Evolutionary conservation across 352 stramenopile genomes (phyloP).

Genomic region (Phytophthora brassicae): DNA sequence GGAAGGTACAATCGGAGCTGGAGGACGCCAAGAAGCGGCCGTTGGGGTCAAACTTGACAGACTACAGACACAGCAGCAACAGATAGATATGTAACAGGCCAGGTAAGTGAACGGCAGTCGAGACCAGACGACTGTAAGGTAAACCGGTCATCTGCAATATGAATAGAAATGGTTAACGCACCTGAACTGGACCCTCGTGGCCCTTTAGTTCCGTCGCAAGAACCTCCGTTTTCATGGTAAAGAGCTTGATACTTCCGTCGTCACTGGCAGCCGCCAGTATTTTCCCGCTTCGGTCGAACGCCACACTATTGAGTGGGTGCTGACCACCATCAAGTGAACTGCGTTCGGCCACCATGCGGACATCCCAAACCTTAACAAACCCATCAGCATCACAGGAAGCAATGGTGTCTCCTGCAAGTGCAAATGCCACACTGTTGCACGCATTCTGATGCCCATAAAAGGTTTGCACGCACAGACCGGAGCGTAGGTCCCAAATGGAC

Average conservation of each 20-base stretch:
- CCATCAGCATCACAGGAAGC: conserved; percentile 93
- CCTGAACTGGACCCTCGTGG: conserved; percentile 94
- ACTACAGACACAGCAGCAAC: conserved; percentile 44
- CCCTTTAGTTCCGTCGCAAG: conserved; percentile 80
- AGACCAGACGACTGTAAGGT: conserved; percentile 14
- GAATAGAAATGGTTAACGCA: conserved; percentile 41
- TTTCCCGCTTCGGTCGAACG: conserved; percentile 89
- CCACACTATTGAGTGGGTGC: conserved; percentile 90
- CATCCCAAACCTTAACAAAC: conserved; percentile 95
- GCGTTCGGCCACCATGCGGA: conserved; percentile 93
- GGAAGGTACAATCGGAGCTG: conserved; percentile 93
- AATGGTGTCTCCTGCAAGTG: conserved; percentile 87
- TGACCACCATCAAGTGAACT: conserved; percentile 83
- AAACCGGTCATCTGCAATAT: conserved; percentile 16
- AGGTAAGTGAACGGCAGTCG: conserved; percentile 4
- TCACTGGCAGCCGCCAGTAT: conserved; percentile 87
- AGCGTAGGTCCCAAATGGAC: conserved; percentile 94
- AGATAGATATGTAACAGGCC: conserved; percentile 28
- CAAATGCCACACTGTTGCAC: conserved; percentile 90
- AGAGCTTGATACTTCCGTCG: conserved; percentile 90
- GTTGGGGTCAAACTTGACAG: conserved; percentile 88
- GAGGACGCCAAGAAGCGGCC: conserved; percentile 90
- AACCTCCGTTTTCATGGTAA: conserved; percentile 76
- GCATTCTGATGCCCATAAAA: conserved; percentile 96
- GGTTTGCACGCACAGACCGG: conserved; percentile 90